Percentiles rank a stretch among this genome's conserved stretches.
Evolutionary conservation across 2,329 filamentous ascomycete genomes (phyloP).

Genomic region (Hypoxylon sp.): DNA sequence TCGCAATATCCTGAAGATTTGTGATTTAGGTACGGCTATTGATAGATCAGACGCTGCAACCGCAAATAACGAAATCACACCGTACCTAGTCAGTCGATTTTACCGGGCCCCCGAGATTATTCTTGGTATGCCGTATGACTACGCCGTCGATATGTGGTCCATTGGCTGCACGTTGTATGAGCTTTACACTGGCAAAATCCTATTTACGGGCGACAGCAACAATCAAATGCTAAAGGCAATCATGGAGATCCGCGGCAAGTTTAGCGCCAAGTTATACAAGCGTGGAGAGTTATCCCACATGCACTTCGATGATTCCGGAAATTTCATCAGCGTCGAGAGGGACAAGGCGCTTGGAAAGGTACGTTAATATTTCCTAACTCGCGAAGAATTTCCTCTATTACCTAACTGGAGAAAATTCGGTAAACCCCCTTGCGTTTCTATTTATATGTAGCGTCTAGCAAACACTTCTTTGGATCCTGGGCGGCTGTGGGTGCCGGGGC

Average conservation of each 20-base stretch:
- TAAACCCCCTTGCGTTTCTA: conserved; percentile 35
- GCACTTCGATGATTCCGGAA: conserved; percentile 88
- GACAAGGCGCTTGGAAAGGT: conserved; percentile 91
- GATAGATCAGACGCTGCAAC: conserved; percentile 83
- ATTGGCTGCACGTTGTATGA: conserved; percentile 98
- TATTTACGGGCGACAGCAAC: conserved; percentile 95
- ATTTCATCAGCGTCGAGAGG: conserved; percentile 87
- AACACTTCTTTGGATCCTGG: conserved; percentile 19
- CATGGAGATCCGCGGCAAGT: conserved; percentile 94
- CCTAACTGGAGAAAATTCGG: conserved; percentile 8
- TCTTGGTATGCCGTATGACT: conserved; percentile 95
- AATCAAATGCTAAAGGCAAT: conserved; percentile 98
- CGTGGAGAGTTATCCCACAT: conserved; percentile 80
- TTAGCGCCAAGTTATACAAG: conserved; percentile 89
- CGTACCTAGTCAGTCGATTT: conserved; percentile 96
- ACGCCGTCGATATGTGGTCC: conserved; percentile 96
- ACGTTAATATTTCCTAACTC: conserved; percentile 53
- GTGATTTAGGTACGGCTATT: conserved; percentile 96
- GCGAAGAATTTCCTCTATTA: conserved; percentile 13
- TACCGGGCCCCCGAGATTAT: conserved; percentile 98
- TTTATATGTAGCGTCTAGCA: conserved; percentile 42
- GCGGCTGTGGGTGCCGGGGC: conserved; percentile 54
- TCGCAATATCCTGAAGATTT: conserved; percentile 90
- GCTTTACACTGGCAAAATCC: conserved; percentile 95
- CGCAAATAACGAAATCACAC: conserved; percentile 86